Percentiles rank a stretch among this genome's conserved stretches.
phyloP scores from a whole-genome alignment of 2,329 filamentous ascomycete species.

The Trichoderma sp. region DNA sequence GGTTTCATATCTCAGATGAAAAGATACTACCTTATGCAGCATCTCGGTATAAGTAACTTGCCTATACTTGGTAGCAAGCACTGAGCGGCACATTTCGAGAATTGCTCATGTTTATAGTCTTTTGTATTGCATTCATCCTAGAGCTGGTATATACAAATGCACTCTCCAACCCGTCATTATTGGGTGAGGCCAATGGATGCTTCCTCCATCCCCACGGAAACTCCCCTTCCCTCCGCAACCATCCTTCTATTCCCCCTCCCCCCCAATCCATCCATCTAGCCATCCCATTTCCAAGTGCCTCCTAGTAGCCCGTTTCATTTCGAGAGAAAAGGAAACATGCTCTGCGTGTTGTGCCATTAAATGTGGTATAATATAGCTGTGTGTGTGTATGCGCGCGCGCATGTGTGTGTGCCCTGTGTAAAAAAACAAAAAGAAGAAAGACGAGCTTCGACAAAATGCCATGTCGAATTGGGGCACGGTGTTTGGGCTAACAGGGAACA shows the following conservation, averaged over 20 bases:
- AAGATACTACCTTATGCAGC: not conserved
- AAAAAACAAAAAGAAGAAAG: not conserved
- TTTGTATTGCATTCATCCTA: slow-evolving; percentile 29
- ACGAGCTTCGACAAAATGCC: slow-evolving; percentile 1
- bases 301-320: slow-evolving; percentile 21
- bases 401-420: not conserved
- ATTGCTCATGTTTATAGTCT: not conserved
- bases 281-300: slow-evolving; percentile 7
- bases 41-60: not conserved
- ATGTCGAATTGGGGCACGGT: slow-evolving; percentile 15
- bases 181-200: slow-evolving; percentile 17
- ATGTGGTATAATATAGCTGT: slow-evolving; percentile 21
- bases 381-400: not conserved
- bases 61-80: not conserved
- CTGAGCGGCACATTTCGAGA: not conserved
- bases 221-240: not conserved
- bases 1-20: not conserved
- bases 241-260: not conserved
- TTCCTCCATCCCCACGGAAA: slow-evolving; percentile 1
- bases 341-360: slow-evolving; percentile 26
- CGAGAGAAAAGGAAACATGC: slow-evolving; percentile 17
- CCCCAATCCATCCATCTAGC: slow-evolving; percentile 16
- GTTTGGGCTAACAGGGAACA: not conserved
- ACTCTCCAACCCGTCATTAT: slow-evolving; percentile 18
- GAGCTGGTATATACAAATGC: slow-evolving; percentile 32